These are phyloP conservation scores for Leccinum huronense DNA, from an alignment of 1,284 basidiomycete species.

Conservation along the genomic window DNA sequence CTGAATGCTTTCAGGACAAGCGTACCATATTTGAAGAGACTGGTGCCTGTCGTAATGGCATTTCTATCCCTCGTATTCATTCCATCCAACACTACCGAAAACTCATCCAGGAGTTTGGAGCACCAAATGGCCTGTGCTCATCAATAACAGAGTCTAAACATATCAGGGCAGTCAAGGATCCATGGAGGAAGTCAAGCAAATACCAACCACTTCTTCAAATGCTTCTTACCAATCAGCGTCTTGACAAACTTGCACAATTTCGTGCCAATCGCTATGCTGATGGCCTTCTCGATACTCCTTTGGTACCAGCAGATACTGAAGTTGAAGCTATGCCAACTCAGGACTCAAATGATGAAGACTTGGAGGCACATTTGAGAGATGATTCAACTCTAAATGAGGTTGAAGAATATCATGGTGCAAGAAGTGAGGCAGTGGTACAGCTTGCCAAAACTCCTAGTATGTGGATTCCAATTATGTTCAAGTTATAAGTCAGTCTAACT, in stretches of 20 bases:
- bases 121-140: constrained; percentile 1
- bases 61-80: neutral
- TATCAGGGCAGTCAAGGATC: neutral
- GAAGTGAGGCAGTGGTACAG: neutral
- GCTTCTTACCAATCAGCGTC: neutral
- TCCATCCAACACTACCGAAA: neutral
- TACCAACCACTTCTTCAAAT: neutral
- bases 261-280: neutral
- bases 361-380: neutral
- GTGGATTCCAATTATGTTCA: neutral
- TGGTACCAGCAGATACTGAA: neutral
- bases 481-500: neutral
- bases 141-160: neutral
- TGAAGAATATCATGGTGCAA: neutral
- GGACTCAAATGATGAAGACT: neutral
- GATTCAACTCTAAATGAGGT: neutral
- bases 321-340: neutral
- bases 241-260: neutral
- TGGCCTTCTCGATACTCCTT: neutral
- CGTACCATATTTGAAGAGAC: neutral
- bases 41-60: neutral
- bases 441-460: neutral
- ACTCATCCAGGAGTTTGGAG: constrained; percentile 1
- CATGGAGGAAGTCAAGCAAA: neutral
- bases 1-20: neutral